phyloP scores from a whole-genome alignment of 371 early-diverging fungal species.

The Zancudomyces culisetae region DNA sequence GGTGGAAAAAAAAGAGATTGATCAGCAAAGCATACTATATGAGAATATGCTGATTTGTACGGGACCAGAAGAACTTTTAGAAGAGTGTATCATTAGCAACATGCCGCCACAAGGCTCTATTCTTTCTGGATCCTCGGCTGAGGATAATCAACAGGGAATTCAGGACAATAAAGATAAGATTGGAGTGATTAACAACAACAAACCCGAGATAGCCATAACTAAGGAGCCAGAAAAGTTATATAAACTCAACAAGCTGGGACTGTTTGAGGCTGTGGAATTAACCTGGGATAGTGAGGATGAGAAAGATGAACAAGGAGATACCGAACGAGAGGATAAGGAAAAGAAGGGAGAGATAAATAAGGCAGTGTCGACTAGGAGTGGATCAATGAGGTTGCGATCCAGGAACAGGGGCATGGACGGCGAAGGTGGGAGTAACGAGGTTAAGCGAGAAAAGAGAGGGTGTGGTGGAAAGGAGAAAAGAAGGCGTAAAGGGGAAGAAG shows the following conservation, averaged over 20 bases:
- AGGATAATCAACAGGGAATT: too few species aligned
- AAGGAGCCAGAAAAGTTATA: slow-evolving; percentile 5
- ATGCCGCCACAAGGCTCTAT: too few species aligned
- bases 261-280: slow-evolving; percentile 8
- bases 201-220: background rate
- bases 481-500: background rate
- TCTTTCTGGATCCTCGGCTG: too few species aligned
- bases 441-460: background rate
- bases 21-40: too few species aligned
- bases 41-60: background rate
- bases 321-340: background rate
- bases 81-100: too few species aligned
- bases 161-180: too few species aligned
- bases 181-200: too few species aligned
- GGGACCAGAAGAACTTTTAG: background rate
- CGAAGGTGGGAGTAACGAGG: background rate
- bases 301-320: background rate
- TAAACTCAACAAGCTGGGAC: slow-evolving; percentile 8
- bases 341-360: background rate
- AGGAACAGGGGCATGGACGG: too few species aligned
- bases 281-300: too few species aligned
- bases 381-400: background rate
- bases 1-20: too few species aligned
- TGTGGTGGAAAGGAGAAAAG: background rate
- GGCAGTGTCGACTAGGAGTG: slow-evolving; percentile 5